Evolutionary conservation across 164 flowering plant species (phyloP).

Genomic region (Cinnamomum chago): DNA sequence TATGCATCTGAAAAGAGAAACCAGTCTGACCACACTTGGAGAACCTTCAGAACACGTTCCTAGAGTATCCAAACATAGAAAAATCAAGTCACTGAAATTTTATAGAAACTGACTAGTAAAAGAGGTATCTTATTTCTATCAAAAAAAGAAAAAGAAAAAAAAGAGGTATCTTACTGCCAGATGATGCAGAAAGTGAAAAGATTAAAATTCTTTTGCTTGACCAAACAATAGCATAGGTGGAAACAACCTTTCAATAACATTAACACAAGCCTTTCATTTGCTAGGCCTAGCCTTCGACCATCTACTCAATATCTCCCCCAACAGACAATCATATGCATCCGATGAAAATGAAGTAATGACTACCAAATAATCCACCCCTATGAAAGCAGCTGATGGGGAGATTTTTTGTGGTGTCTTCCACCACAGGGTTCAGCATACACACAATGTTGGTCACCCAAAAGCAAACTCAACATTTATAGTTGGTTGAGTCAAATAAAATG

Average conservation of each 20-base stretch:
- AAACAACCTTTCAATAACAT: neutral
- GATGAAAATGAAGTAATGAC: neutral
- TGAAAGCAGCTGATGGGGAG: neutral
- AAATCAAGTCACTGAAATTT: neutral
- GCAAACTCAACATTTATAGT: neutral
- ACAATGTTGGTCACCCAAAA: neutral
- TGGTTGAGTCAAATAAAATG: neutral
- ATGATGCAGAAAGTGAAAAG: neutral
- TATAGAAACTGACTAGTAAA: neutral
- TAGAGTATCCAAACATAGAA: conserved; percentile 19
- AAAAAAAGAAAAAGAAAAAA: no score
- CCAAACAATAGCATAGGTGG: neutral
- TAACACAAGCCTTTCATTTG: neutral
- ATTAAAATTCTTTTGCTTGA: neutral
- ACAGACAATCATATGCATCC: neutral
- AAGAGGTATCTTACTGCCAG: neutral
- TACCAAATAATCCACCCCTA: neutral
- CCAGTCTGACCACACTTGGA: conserved; percentile 99
- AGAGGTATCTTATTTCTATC: neutral
- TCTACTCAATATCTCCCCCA: neutral
- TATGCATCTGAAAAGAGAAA: conserved; percentile 99
- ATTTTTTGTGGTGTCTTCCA: neutral
- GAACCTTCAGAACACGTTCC: conserved; percentile 98
- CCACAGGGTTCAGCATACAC: no score
- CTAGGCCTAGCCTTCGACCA: no score